phyloP scores from a whole-genome alignment of 768 basidiomycete genomes.

The Cystofilobasidium bisporidii region DNA sequence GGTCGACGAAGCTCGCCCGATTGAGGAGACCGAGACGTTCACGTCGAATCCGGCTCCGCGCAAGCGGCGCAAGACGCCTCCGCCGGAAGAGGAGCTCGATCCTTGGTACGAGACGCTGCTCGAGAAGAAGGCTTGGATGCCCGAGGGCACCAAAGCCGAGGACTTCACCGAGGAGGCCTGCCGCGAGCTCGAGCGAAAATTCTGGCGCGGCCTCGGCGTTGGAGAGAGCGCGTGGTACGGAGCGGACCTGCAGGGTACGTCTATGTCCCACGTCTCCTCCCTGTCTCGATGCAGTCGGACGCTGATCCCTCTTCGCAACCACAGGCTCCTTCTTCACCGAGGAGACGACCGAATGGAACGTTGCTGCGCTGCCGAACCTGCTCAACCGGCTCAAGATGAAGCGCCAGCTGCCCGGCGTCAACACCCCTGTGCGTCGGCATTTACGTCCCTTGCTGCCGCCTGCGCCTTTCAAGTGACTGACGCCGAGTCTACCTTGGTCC shows the following conservation, averaged over 20 bases:
- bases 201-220: conserved; percentile 82
- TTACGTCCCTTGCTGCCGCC: too few relatives aligned
- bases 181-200: conserved; percentile 72
- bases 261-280: conserved; percentile 40
- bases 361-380: conserved; percentile 78
- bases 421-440: conserved; percentile 54
- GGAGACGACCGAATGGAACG: conserved; percentile 78
- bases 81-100: not conserved
- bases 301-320: not conserved
- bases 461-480: too few relatives aligned
- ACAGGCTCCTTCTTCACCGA: conserved; percentile 50
- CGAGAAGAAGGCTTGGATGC: conserved; percentile 13
- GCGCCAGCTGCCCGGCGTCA: conserved; percentile 81
- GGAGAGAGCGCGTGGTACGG: conserved; percentile 96
- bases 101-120: conserved; percentile 18
- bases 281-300: conserved; percentile 44
- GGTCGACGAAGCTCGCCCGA: not conserved
- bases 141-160: conserved; percentile 31
- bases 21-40: not conserved
- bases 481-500: not conserved
- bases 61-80: not conserved
- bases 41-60: not conserved
- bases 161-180: conserved; percentile 88
- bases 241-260: conserved; percentile 80
- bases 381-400: conserved; percentile 62